Evolutionary conservation across 139 green algal species (phyloP), one percentile per base, ranked within the genome.

Genomic region (Micractinium sp.): DNA sequence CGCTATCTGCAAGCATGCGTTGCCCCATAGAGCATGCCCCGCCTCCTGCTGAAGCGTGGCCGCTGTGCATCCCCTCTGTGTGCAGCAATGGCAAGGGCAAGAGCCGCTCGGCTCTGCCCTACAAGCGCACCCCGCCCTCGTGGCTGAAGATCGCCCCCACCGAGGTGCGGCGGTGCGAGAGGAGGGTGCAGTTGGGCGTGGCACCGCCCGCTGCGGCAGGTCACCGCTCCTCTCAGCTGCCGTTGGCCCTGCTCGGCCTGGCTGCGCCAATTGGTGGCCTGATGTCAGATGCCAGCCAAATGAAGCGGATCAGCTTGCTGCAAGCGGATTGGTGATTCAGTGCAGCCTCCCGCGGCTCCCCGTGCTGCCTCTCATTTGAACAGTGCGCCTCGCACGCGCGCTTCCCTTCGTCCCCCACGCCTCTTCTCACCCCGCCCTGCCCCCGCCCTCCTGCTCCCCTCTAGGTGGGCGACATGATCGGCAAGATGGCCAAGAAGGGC

Each of bases 401-500:
- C 4, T 71, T 33, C 60, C 47, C 47, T 5, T 25, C 20, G 63
- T 12, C 63, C 20, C 14, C 14, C 14, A 23, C 63, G 15, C 14
- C 56, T 38, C 1, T 60, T 29, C 35, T 4, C 33, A 39, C 16
- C 3, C 78, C 71, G 4, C 25, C 25, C 19, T 35, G 27, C 35
- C 31, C 0, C 31, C 73, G 22, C n/a, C 73, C 29, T 41, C 73
- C 33, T 3, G 36, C 80, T 31, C 29, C 27, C 31, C 23, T 29
- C n/a, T 81, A 97, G 95, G 96, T 98, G 33, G 92, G 85, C 31
- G 97, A 99, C 27, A 92, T 96, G 81, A 99, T 99, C 93, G 96
- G 88, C 94, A 99, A 99, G 95, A 93, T 99, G 75, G 97, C 98
- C 53, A 98, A 98, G 94, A 99, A 99, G 96, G 98, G 98, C 87